phyloP scores from a whole-genome alignment of 2,329 filamentous ascomycete species.

The Penicillium sp. region DNA sequence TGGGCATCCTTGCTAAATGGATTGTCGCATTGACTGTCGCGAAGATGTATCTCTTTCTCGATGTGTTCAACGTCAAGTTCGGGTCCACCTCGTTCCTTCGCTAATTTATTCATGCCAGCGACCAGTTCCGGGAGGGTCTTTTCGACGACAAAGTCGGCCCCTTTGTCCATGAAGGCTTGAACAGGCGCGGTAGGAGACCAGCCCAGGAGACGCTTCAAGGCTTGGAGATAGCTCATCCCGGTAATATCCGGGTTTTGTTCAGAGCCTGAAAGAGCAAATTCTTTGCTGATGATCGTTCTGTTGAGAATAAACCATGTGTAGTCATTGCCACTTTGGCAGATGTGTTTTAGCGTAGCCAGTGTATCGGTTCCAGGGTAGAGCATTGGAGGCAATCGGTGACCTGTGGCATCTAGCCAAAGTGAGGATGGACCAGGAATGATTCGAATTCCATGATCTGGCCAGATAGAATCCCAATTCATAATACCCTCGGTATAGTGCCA shows the following conservation, averaged over 20 bases:
- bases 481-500: constrained; percentile 3
- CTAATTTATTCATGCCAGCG: neutral
- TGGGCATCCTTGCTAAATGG: constrained; percentile 1
- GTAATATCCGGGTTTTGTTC: constrained; percentile 4
- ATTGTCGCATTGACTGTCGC: constrained; percentile 1
- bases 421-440: constrained; percentile 1
- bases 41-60: neutral
- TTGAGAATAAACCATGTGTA: constrained; percentile 3
- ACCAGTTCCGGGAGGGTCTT: neutral
- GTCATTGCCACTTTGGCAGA: neutral
- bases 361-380: constrained; percentile 4
- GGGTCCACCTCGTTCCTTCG: neutral
- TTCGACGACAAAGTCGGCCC: neutral
- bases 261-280: constrained; percentile 1
- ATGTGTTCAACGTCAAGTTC: neutral
- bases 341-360: neutral
- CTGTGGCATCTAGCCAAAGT: neutral
- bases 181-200: neutral
- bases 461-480: constrained; percentile 1
- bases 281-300: neutral
- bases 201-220: neutral
- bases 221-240: neutral
- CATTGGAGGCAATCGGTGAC: constrained; percentile 1
- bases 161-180: constrained; percentile 2
- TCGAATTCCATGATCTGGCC: constrained; percentile 1